Base-by-base conservation (phyloP, 805 yeast species). In the Lachancea sp. region DNA sequence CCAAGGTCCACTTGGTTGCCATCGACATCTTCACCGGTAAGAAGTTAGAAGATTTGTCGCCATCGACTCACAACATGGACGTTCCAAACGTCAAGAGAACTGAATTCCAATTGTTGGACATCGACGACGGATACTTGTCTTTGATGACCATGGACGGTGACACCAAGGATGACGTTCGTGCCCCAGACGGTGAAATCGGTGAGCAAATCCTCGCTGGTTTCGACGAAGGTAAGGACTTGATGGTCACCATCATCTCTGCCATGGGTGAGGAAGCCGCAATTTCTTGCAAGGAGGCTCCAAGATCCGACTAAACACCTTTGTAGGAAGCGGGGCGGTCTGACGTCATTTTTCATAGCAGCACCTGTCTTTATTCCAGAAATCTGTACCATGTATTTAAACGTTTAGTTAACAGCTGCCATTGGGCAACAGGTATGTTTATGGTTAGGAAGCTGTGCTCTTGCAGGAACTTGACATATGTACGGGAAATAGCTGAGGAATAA, bases 11-110 rank as follows among this genome's bases (percentile, higher is more conserved):
- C 75, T 80, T 92, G 75, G 97, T 92, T 58, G 97, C 97, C 68
- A 81, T 85, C 63, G 98, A 92, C 72, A 90, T 92, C 71, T 92
- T 92, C 90, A 92, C 98, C 64, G 84, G 86, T 72, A 92, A 92
- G 89, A 92, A 92, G 80, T 82, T 89, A 72, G 98, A 92, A 82
- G 98, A 92, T 76, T 84, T 92, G 71, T 92, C 98, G 59, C 98
- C 98, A 75, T 92, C 98, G 53, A 92, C 98, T 77, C 98, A 92
- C 81, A 92, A 92, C 78, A 89, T 92, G 97, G 97, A 90, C 75
- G 97, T 90, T 68, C 98, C 98, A 74, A 81, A 87, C 70, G 98
- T 92, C 63, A 66, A 71, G 66, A 94, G 98, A 82, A 78, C 82
- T 60, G 98, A 92, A 80, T 92, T 53, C 83, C 96, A 86, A 78